Percentiles rank a stretch among this genome's conserved stretches.
phyloP scores from a whole-genome alignment of 1,284 basidiomycete species.

The Puccinia polysora region DNA sequence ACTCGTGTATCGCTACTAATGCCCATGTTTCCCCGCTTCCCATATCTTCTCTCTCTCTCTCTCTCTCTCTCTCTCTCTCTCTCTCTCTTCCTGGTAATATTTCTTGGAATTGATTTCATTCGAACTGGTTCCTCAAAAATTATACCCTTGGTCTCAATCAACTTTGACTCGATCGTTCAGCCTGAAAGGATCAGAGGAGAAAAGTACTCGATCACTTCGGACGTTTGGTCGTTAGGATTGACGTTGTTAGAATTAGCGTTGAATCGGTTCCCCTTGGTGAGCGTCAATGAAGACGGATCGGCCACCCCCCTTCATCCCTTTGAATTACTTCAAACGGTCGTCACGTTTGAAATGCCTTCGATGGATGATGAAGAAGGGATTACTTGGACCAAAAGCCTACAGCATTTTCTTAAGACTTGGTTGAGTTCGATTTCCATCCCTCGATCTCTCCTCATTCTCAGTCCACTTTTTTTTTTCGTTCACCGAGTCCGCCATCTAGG shows the following conservation, averaged over 20 bases:
- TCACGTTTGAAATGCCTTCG: constrained; percentile 74
- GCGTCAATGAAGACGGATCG: constrained; percentile 59
- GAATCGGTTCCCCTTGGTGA: constrained; percentile 89
- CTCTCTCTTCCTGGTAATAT: neutral
- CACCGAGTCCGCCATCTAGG: neutral
- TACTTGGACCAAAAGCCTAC: constrained; percentile 77
- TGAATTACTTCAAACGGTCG: constrained; percentile 87
- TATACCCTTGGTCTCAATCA: too few relatives aligned
- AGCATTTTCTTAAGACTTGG: constrained; percentile 86
- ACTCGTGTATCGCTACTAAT: neutral
- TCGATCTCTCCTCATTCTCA: neutral
- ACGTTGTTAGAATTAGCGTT: constrained; percentile 88
- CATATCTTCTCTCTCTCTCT: neutral
- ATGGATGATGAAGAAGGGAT: constrained; percentile 62
- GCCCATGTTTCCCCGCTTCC: neutral
- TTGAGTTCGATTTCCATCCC: too few relatives aligned
- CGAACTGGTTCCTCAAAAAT: too few relatives aligned
- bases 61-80: neutral
- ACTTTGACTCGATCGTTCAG: constrained; percentile 54
- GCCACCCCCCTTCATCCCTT: constrained; percentile 65
- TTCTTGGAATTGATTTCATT: too few relatives aligned
- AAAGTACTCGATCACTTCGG: constrained; percentile 85
- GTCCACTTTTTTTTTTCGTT: neutral
- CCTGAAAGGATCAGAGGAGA: constrained; percentile 87
- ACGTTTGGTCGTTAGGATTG: constrained; percentile 97